Conservation (phyloP, 306 rosid species). For the Herpetospermum pedunculosum region DNA sequence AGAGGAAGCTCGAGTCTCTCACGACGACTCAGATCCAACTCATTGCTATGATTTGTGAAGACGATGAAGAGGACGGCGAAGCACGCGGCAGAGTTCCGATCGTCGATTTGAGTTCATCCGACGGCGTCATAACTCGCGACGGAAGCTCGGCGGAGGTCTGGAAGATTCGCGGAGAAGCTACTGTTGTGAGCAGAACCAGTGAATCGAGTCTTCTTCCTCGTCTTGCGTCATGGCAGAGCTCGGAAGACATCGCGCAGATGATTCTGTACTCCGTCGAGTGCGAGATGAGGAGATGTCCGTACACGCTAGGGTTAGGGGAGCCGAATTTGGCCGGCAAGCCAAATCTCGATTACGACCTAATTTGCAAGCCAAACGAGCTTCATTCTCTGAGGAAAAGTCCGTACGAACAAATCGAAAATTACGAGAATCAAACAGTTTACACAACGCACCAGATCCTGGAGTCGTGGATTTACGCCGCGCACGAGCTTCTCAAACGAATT, state of each 20-base stretch:
- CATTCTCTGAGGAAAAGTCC: conserved; percentile 37
- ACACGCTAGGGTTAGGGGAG: conserved; percentile 74
- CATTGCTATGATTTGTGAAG: conserved; percentile 53
- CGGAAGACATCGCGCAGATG: conserved; percentile 39
- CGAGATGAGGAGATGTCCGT: conserved; percentile 58
- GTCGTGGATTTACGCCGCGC: conserved; percentile 42
- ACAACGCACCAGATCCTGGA: conserved; percentile 71
- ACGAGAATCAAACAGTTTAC: conserved; percentile 65
- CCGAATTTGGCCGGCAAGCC: conserved; percentile 57
- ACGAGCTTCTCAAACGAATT: conserved; percentile 33
- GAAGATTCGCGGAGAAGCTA: conserved; percentile 24
- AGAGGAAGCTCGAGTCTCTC: conserved; percentile 46
- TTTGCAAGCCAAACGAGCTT: conserved; percentile 54
- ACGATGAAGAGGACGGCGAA: conserved; percentile 36
- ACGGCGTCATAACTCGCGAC: conserved; percentile 29
- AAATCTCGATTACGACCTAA: conserved; percentile 58
- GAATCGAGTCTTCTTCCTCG: conserved; percentile 59
- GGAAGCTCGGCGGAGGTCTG: conserved; percentile 48
- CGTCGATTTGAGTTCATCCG: conserved; percentile 18
- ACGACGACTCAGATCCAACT: conserved; percentile 39
- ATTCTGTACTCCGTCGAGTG: conserved; percentile 46
- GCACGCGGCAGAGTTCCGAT: conserved; percentile 54
- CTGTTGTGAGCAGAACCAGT: conserved; percentile 50
- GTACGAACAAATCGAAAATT: conserved; percentile 30
- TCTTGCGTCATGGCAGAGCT: conserved; percentile 65